phyloP scores from a whole-genome alignment of 2,329 filamentous ascomycete species.

The Fusarium sp. region DNA sequence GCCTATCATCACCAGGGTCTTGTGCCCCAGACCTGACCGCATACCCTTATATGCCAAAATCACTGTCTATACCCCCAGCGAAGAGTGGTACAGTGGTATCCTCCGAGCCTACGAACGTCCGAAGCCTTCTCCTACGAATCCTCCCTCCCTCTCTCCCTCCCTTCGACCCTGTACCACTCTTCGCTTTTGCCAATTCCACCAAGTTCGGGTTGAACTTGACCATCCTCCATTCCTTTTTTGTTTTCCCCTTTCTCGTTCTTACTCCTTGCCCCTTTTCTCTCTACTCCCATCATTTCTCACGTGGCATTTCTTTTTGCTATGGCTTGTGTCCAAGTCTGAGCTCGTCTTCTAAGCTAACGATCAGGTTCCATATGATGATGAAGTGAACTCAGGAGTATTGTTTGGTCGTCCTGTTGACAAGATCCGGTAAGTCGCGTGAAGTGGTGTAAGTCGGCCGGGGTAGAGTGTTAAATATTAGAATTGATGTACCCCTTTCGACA shows the following conservation, averaged over 20 bases:
- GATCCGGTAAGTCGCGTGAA: neutral
- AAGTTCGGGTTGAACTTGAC: neutral
- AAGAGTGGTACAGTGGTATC: neutral
- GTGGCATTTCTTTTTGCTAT: neutral
- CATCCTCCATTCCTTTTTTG: neutral
- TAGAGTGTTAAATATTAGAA: neutral
- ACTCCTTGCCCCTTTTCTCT: too few relatives aligned
- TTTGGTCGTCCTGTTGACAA: neutral
- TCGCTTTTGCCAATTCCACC: neutral
- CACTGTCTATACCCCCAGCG: neutral
- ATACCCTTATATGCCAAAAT: neutral
- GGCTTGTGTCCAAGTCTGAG: fast-evolving
- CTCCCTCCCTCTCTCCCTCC: neutral
- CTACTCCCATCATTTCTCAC: fast-evolving
- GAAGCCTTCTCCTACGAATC: neutral
- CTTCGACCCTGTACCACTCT: neutral
- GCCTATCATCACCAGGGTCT: too few relatives aligned
- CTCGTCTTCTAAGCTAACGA: neutral
- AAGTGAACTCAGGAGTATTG: neutral
- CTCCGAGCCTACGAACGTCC: neutral
- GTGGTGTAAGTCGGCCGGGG: neutral
- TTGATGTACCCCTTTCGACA: neutral
- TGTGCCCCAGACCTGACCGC: too few relatives aligned
- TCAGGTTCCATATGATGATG: fast-evolving
- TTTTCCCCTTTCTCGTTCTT: neutral